phyloP scores from a whole-genome alignment of 805 yeast genomes.

The Candida berthetii region DNA sequence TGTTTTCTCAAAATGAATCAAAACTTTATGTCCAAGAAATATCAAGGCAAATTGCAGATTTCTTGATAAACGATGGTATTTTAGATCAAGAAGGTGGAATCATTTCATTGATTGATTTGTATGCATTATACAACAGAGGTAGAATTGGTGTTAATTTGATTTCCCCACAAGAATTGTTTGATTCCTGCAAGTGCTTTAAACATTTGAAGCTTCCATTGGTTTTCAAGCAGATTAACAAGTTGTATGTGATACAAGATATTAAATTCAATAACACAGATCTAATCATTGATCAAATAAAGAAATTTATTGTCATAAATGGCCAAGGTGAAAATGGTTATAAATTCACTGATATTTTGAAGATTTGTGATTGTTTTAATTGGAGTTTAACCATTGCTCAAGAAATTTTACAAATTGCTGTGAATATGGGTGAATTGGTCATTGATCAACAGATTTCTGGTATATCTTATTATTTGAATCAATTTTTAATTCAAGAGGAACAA shows the following conservation, averaged over 20 bases:
- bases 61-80: slow-evolving; percentile 39
- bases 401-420: slow-evolving; percentile 55
- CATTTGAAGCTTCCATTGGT: slow-evolving; percentile 51
- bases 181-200: slow-evolving; percentile 54
- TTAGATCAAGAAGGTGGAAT: slow-evolving; percentile 50
- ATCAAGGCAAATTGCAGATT: slow-evolving; percentile 76
- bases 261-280: slow-evolving; percentile 27
- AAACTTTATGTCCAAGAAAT: slow-evolving; percentile 53
- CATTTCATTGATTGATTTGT: slow-evolving; percentile 56
- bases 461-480: slow-evolving; percentile 49
- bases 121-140: slow-evolving; percentile 57
- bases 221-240: slow-evolving; percentile 29
- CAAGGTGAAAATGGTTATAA: slow-evolving; percentile 20
- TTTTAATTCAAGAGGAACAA: slow-evolving; percentile 1
- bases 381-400: slow-evolving; percentile 60
- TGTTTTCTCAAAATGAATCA: slow-evolving; percentile 19
- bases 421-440: slow-evolving; percentile 48
- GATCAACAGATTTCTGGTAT: slow-evolving; percentile 68
- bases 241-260: slow-evolving; percentile 34
- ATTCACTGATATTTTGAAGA: slow-evolving; percentile 17
- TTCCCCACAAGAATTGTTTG: slow-evolving; percentile 60
- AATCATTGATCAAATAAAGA: slow-evolving; percentile 20
- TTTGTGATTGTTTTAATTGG: slow-evolving; percentile 44
- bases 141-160: slow-evolving; percentile 62
- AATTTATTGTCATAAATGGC: slow-evolving; percentile 22